Conservation (phyloP, 768 basidiomycete species). For the Suillus variegatus region DNA sequence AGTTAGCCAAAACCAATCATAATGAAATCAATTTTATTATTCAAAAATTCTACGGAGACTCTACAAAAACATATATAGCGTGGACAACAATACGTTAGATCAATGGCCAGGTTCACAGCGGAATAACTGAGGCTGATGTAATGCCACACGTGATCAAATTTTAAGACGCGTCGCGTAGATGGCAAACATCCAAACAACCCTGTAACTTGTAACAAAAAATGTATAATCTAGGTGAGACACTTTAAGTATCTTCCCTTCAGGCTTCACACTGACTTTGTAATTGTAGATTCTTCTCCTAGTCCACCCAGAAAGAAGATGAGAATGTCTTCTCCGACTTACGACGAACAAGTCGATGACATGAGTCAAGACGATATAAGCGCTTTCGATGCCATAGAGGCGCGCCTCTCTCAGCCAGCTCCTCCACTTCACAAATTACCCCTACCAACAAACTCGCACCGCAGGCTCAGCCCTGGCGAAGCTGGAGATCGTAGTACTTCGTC, state of each 20-base stretch:
- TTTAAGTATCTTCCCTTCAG: not conserved
- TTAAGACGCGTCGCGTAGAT: slow-evolving; percentile 4
- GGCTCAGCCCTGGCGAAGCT: not conserved
- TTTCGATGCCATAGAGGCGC: slow-evolving; percentile 52
- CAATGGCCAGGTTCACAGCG: not conserved
- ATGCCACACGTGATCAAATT: not conserved
- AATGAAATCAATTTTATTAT: not conserved
- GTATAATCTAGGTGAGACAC: not conserved
- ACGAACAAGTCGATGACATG: slow-evolving; percentile 49
- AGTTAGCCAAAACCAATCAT: not conserved
- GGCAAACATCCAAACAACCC: not conserved
- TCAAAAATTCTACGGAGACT: not conserved
- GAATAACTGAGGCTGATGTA: not conserved
- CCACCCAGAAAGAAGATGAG: slow-evolving; percentile 56
- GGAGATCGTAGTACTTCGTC: not conserved
- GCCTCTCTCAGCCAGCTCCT: slow-evolving; percentile 38
- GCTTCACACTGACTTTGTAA: not conserved
- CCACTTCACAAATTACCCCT: not conserved
- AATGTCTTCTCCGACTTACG: slow-evolving; percentile 67
- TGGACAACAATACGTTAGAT: too few relatives aligned
- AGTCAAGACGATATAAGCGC: slow-evolving; percentile 58
- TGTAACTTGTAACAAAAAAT: not conserved
- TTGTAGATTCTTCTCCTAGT: slow-evolving; percentile 27
- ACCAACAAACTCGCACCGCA: not conserved
- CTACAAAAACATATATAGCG: not conserved